Conservation (phyloP, 805 yeast genomes). For the Wickerhamiella alocasiicola region DNA sequence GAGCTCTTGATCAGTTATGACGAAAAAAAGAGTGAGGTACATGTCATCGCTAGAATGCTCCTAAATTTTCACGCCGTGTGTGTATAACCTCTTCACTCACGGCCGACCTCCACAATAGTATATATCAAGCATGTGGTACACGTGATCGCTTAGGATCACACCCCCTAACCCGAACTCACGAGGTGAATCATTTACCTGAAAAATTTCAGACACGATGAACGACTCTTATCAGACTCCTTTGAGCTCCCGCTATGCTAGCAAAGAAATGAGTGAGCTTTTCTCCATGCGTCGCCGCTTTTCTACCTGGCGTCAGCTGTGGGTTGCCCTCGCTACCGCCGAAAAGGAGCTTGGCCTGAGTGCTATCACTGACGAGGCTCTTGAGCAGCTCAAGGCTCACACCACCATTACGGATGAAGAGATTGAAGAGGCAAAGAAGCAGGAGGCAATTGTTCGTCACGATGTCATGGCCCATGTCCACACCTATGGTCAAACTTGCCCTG, state of each 20-base stretch:
- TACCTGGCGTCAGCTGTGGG: conserved; percentile 98
- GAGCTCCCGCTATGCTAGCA: conserved; percentile 93
- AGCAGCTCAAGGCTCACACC: conserved; percentile 67
- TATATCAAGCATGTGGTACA: too few relatives aligned
- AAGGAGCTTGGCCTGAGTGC: conserved; percentile 75
- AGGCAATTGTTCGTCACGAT: conserved; percentile 96
- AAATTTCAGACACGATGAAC: conserved; percentile 22
- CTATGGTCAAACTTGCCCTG: conserved; percentile 84
- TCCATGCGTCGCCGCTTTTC: conserved; percentile 88
- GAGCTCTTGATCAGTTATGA: too few relatives aligned
- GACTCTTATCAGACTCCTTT: conserved; percentile 87
- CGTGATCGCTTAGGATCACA: too few relatives aligned
- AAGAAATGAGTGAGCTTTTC: conserved; percentile 90
- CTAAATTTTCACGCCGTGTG: not conserved
- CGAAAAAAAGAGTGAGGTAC: too few relatives aligned
- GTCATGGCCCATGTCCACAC: conserved; percentile 99
- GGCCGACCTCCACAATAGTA: not conserved
- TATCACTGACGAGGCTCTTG: conserved; percentile 83
- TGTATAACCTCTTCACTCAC: not conserved
- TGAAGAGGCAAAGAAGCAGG: conserved; percentile 77
- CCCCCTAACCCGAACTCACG: too few relatives aligned
- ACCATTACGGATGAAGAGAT: conserved; percentile 87
- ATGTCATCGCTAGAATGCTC: too few relatives aligned
- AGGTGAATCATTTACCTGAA: too few relatives aligned
- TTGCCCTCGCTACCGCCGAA: conserved; percentile 90